These are phyloP conservation scores for Lizonia empirigonia DNA, from an alignment of 2,329 filamentous ascomycete genomes.

Conservation along the genomic window DNA sequence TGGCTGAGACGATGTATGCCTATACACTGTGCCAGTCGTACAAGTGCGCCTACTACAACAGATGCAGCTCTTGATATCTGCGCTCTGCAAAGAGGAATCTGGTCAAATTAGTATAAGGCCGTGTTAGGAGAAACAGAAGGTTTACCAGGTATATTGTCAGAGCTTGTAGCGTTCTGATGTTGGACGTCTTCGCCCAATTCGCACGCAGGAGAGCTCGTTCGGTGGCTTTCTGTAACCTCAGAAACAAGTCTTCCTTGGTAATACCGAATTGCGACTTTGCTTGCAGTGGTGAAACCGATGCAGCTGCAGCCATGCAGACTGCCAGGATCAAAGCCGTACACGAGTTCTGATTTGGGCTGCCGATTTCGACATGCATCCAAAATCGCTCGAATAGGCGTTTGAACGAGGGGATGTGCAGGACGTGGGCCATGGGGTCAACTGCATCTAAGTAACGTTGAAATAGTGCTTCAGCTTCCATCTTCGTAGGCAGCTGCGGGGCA, in stretches of 20 bases:
- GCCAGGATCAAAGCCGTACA: slow-evolving; percentile 46
- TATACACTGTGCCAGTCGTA: slow-evolving; percentile 47
- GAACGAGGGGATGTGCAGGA: slow-evolving; percentile 46
- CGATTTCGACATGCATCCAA: slow-evolving; percentile 46
- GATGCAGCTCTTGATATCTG: slow-evolving; percentile 48
- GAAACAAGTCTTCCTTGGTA: slow-evolving; percentile 45
- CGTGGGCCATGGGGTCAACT: slow-evolving; percentile 47
- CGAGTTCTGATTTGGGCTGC: slow-evolving; percentile 44
- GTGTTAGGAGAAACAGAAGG: neutral
- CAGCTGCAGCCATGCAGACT: slow-evolving; percentile 47
- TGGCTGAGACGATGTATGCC: slow-evolving; percentile 46
- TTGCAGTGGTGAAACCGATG: slow-evolving; percentile 45
- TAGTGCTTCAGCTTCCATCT: slow-evolving; percentile 44
- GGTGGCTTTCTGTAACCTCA: slow-evolving; percentile 45
- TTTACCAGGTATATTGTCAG: slow-evolving; percentile 46
- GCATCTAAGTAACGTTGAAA: slow-evolving; percentile 45
- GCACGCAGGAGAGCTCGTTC: slow-evolving; percentile 44
- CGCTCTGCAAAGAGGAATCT: slow-evolving; percentile 47
- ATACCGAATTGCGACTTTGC: slow-evolving; percentile 49
- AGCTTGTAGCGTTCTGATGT: slow-evolving; percentile 46
- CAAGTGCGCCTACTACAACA: slow-evolving; percentile 46
- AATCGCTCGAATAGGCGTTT: slow-evolving; percentile 47
- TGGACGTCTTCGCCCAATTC: slow-evolving; percentile 48
- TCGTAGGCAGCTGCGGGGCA: slow-evolving; percentile 41
- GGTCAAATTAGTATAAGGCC: slow-evolving; percentile 11